A percentile compares a stretch with the other conserved stretches of the same genome.
These are phyloP conservation scores for Penicillium angulare DNA, from an alignment of 495 filamentous ascomycete species.

Conservation along the genomic window DNA sequence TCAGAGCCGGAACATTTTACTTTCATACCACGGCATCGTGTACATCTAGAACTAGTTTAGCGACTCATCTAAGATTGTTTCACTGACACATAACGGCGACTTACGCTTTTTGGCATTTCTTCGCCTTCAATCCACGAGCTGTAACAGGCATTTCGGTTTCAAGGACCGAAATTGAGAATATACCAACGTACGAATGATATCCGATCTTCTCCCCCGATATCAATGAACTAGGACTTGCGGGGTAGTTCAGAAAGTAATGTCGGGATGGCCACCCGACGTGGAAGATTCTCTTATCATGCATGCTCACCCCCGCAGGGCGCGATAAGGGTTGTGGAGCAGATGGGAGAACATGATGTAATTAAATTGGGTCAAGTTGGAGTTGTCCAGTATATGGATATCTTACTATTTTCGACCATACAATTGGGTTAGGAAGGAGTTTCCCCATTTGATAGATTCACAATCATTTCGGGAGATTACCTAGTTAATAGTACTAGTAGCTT, in stretches of 20 bases:
- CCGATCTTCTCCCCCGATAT: slow-evolving; percentile 17
- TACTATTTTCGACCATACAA: too few species aligned
- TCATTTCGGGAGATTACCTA: too few species aligned
- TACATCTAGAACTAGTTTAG: slow-evolving; percentile 18
- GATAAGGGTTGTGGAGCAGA: not conserved
- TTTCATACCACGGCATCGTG: slow-evolving; percentile 39
- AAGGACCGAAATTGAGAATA: not conserved
- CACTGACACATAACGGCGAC: not conserved
- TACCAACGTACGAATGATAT: not conserved
- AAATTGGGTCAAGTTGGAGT: not conserved
- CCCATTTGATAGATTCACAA: too few species aligned
- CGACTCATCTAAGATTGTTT: not conserved
- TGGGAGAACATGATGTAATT: not conserved
- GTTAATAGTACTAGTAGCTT: too few species aligned
- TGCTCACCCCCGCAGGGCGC: slow-evolving; percentile 1
- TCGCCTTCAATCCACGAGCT: slow-evolving; percentile 11
- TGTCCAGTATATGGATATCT: too few species aligned
- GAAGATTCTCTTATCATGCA: slow-evolving; percentile 16
- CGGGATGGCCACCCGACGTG: slow-evolving; percentile 20
- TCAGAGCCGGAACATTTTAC: slow-evolving; percentile 36
- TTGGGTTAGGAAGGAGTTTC: too few species aligned
- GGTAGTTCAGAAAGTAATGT: slow-evolving; percentile 6
- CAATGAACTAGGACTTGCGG: slow-evolving; percentile 9
- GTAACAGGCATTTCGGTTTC: slow-evolving; percentile 18
- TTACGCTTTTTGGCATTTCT: slow-evolving; percentile 28